A percentile compares a stretch with the other conserved stretches of the same genome.
Evolutionary conservation across 306 rosid species (phyloP).

Genomic region (cucumber (Cucumis sativus)): Cucumber_9930_V3 NC_026660.2:18481001-18481500

Average conservation of each 20-base stretch:
- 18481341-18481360: background rate
- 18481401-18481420: constrained; percentile 68
- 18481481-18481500: constrained; percentile 1
- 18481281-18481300: background rate
- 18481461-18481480: constrained; percentile 95
- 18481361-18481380: background rate
- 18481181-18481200: background rate
- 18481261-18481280: background rate
- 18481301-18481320: background rate
- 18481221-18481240: background rate
- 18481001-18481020: constrained; percentile 9
- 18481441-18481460: constrained; percentile 61
- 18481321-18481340: background rate
- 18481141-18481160: constrained; percentile 52
- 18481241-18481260: background rate
- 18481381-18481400: constrained; percentile 52
- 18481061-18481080: constrained; percentile 16
- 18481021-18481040: constrained; percentile 1
- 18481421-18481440: constrained; percentile 57
- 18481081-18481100: constrained; percentile 64
- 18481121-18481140: constrained; percentile 61
- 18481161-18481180: constrained; percentile 53
- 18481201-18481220: background rate
- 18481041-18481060: constrained; percentile 1
- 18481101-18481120: constrained; percentile 50